Conservation (phyloP, 192 early-diverging fungal species). For the Cetraspora pellucida region DNA sequence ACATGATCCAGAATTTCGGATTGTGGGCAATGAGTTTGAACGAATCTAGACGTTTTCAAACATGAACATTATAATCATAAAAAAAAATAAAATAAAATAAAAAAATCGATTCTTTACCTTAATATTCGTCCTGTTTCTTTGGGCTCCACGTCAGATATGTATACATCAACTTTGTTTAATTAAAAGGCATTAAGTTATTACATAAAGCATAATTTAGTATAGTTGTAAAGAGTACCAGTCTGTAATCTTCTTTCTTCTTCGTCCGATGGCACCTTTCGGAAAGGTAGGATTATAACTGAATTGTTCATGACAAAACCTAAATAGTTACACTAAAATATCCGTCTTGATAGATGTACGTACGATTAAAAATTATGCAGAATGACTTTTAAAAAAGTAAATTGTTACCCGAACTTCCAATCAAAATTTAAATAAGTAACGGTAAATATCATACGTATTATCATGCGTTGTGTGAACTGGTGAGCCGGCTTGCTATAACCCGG, state of each 20-base stretch:
- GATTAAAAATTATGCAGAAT: too few species aligned
- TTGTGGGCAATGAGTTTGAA: slow-evolving; percentile 45
- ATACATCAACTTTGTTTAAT: slow-evolving; percentile 27
- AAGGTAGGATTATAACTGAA: not conserved
- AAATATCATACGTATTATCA: too few species aligned
- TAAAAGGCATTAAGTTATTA: not conserved
- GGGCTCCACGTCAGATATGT: slow-evolving; percentile 26
- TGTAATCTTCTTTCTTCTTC: slow-evolving; percentile 26
- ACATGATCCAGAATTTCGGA: slow-evolving; percentile 46
- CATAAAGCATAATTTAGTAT: not conserved
- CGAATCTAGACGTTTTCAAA: slow-evolving; percentile 47
- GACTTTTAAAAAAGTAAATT: too few species aligned
- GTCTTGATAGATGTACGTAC: too few species aligned
- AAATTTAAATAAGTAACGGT: too few species aligned
- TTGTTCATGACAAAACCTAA: too few species aligned
- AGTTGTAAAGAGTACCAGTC: slow-evolving; percentile 2
- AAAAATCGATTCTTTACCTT: slow-evolving; percentile 19
- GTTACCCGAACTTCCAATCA: too few species aligned
- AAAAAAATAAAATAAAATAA: not conserved
- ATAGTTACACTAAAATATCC: too few species aligned
- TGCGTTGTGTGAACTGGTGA: too few species aligned
- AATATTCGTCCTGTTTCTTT: slow-evolving; percentile 14
- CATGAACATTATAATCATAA: too few species aligned
- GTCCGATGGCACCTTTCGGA: slow-evolving; percentile 17
- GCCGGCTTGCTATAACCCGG: too few species aligned